Conservation (phyloP, 1,284 basidiomycete genomes). For the Ustilago nuda region DNA sequence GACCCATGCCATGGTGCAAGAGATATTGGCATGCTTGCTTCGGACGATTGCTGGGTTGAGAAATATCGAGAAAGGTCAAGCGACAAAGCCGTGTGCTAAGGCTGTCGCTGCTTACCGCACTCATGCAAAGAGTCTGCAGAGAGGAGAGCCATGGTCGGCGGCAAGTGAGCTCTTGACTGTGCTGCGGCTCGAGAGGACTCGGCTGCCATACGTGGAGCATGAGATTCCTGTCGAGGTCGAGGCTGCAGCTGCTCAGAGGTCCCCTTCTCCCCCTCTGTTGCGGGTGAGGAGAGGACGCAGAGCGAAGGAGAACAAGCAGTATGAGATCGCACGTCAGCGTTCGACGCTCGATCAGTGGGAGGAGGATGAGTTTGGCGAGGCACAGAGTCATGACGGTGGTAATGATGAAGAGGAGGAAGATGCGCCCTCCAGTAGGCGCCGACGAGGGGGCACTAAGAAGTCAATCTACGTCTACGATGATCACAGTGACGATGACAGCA, state of each 20-base stretch:
- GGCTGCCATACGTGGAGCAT: constrained; percentile 44
- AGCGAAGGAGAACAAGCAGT: constrained; percentile 40
- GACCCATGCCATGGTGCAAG: constrained; percentile 50
- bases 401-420: constrained; percentile 18
- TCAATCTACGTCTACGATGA: constrained; percentile 51
- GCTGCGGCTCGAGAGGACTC: constrained; percentile 15
- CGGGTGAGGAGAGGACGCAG: constrained; percentile 30
- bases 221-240: constrained; percentile 40
- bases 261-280: constrained; percentile 23
- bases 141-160: constrained; percentile 55
- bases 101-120: constrained; percentile 36
- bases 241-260: constrained; percentile 32
- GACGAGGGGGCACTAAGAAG: constrained; percentile 17
- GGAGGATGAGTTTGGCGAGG: constrained; percentile 37
- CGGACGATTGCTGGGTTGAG: constrained; percentile 49
- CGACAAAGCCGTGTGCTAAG: constrained; percentile 32
- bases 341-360: constrained; percentile 42
- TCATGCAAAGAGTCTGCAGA: constrained; percentile 33
- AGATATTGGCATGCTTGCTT: constrained; percentile 49
- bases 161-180: constrained; percentile 28
- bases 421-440: constrained; percentile 16
- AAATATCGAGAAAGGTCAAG: constrained; percentile 52
- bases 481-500: constrained; percentile 40
- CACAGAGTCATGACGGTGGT: constrained; percentile 9
- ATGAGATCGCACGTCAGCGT: constrained; percentile 35